Evolutionary conservation across 129 eudicot species (phyloP).

Genomic region (Rutidosis leptorrhynchoides): DNA sequence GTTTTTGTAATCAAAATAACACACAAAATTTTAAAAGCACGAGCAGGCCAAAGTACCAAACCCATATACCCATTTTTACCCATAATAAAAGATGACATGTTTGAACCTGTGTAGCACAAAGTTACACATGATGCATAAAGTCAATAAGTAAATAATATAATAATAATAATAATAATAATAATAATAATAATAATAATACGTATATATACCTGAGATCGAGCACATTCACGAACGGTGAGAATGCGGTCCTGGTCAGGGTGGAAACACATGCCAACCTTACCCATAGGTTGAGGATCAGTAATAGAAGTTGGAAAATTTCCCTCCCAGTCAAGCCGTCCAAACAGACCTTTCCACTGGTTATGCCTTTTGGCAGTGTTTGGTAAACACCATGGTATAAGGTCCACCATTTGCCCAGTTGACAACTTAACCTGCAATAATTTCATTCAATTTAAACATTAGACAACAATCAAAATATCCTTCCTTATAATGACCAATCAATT

Average conservation of each 20-base stretch:
- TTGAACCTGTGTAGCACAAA: background rate
- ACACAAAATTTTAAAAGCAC: background rate
- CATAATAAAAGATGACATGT: background rate
- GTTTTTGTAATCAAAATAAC: background rate
- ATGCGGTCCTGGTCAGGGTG: conserved; percentile 79
- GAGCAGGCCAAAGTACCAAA: background rate
- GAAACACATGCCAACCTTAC: conserved; percentile 83
- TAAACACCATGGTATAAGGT: conserved; percentile 64
- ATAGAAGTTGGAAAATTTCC: conserved; percentile 74
- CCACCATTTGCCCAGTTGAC: conserved; percentile 60
- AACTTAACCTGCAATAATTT: conserved; percentile 39
- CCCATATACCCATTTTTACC: background rate
- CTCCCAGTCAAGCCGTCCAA: conserved; percentile 83
- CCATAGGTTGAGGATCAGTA: conserved; percentile 80
- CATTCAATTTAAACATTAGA: background rate
- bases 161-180: too few relatives aligned
- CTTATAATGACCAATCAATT: background rate
- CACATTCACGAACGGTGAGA: conserved; percentile 74
- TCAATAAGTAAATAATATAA: too few relatives aligned
- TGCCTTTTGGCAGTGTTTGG: conserved; percentile 75
- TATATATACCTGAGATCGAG: conserved; percentile 74
- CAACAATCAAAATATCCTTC: background rate
- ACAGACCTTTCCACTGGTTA: conserved; percentile 76
- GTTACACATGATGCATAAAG: background rate
- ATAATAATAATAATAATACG: too few relatives aligned